Base-by-base conservation (phyloP, 345 rosid species). In the Leavenworthia alabamica region DNA sequence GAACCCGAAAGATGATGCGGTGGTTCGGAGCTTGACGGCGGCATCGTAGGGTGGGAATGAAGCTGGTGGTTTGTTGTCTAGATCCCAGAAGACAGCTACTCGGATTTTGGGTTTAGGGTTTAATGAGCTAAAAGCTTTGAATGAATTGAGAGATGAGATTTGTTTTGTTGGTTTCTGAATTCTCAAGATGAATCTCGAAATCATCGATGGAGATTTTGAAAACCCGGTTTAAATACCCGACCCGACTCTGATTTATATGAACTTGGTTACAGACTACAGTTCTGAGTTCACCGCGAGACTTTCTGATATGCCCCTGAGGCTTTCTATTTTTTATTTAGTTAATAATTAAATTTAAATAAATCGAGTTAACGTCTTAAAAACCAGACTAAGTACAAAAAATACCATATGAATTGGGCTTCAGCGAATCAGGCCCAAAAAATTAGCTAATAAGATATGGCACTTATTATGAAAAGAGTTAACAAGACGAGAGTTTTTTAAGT, bases 41-140 rank as follows among this genome's bases (percentile, higher is more conserved):
- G 90, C 95, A 8, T 84, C 92, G 63, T 66, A 81, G 0, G 92
- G 90, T 28, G 88, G 82, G 66, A 74, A 50, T 20, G 95, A 72
- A 27, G 73, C 83, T 0, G 92, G 95, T 22, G 86, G 86, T 71
- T 83, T 88, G 70, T 83, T 86, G 66, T 88, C 96, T 66, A 91
- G 78, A 69, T 91, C 96, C 96, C 96, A 91, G 82, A 88, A 86
- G 40, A 91, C 46, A 22, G 80, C 98, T 27, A 88, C 88, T 28
- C 49, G 70, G 69, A 44, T 62, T 40, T 35, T 33, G 16, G 82
- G 65, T 23, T 68, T 61, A 17, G 50, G 62, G 77, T 73, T 68
- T 45, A 62, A 20, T 7, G 75, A 51, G 43, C 67, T 56, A 22
- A 59, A 74, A 62, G 64, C 72, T 11, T 29, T 22, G 66, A 52